Conservation (phyloP, 2,329 filamentous ascomycete genomes). For the Rutstroemia sp. region DNA sequence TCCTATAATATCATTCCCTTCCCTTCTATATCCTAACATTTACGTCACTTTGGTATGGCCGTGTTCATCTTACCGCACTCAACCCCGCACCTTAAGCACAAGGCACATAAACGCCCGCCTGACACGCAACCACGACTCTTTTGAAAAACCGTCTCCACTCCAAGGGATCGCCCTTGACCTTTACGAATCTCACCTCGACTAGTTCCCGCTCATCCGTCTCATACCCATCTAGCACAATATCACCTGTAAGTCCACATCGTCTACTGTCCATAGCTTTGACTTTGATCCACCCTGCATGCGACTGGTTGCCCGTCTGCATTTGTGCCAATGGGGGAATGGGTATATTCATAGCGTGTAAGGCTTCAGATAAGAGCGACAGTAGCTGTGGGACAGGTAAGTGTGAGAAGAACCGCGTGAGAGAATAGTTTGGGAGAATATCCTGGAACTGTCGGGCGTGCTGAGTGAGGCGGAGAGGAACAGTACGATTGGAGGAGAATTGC, state of each 20-base stretch:
- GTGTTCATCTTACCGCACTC: not conserved
- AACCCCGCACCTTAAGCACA: slow-evolving; percentile 14
- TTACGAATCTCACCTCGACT: slow-evolving; percentile 84
- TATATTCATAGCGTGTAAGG: slow-evolving; percentile 79
- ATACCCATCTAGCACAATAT: slow-evolving; percentile 65
- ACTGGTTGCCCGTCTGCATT: slow-evolving; percentile 37
- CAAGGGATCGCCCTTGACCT: slow-evolving; percentile 89
- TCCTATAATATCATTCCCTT: not conserved
- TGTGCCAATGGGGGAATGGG: slow-evolving; percentile 47
- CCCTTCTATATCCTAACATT: not conserved
- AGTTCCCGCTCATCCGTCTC: slow-evolving; percentile 51
- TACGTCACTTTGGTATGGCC: not conserved
- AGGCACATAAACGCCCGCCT: slow-evolving; percentile 69
- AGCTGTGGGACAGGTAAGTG: slow-evolving; percentile 67
- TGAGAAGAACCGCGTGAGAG: slow-evolving; percentile 89
- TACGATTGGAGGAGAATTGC: slow-evolving; percentile 76
- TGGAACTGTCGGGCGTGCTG: slow-evolving; percentile 83
- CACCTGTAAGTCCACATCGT: slow-evolving; percentile 65
- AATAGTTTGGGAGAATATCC: slow-evolving; percentile 83
- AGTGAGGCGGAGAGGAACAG: slow-evolving; percentile 75
- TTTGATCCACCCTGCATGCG: slow-evolving; percentile 56
- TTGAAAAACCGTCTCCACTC: slow-evolving; percentile 98
- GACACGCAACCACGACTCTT: slow-evolving; percentile 80
- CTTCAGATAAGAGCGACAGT: slow-evolving; percentile 70
- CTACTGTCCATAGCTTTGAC: slow-evolving; percentile 69